These are phyloP conservation scores for Cladosporium phlei DNA, from an alignment of 2,329 filamentous ascomycete genomes.

Conservation along the genomic window DNA sequence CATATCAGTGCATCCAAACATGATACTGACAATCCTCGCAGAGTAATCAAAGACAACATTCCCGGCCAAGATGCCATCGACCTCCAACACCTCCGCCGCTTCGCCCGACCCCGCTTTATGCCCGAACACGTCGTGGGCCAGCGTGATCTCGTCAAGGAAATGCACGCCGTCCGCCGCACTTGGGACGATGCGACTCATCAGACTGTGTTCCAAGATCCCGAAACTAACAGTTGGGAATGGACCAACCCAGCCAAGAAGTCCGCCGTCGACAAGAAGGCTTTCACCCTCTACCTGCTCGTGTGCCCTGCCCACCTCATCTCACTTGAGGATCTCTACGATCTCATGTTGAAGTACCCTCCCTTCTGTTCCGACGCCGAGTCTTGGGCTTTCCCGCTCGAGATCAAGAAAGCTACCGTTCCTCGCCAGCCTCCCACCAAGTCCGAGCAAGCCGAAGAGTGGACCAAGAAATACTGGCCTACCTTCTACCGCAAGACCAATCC, in stretches of 20 bases:
- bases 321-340: conserved; percentile 48
- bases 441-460: conserved; percentile 70
- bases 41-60: conserved; percentile 43
- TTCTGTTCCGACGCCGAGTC: conserved; percentile 35
- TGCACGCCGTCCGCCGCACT: conserved; percentile 29
- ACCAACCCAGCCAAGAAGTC: conserved; percentile 58
- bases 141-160: conserved; percentile 30
- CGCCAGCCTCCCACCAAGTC: conserved; percentile 69
- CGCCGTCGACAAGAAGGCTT: conserved; percentile 36
- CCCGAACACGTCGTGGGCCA: conserved; percentile 30
- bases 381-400: conserved; percentile 44
- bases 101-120: conserved; percentile 55
- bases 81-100: conserved; percentile 63
- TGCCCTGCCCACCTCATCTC: conserved; percentile 49
- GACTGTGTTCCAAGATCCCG: conserved; percentile 27
- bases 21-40: conserved; percentile 32
- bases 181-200: conserved; percentile 27
- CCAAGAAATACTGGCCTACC: conserved; percentile 73
- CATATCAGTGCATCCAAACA: background rate
- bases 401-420: conserved; percentile 65
- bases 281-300: conserved; percentile 47
- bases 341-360: conserved; percentile 36
- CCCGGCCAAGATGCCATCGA: conserved; percentile 41
- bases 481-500: conserved; percentile 85
- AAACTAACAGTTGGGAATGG: conserved; percentile 44